phyloP scores from a whole-genome alignment of 2,329 filamentous ascomycete species.

The Hypoxylon sp. region DNA sequence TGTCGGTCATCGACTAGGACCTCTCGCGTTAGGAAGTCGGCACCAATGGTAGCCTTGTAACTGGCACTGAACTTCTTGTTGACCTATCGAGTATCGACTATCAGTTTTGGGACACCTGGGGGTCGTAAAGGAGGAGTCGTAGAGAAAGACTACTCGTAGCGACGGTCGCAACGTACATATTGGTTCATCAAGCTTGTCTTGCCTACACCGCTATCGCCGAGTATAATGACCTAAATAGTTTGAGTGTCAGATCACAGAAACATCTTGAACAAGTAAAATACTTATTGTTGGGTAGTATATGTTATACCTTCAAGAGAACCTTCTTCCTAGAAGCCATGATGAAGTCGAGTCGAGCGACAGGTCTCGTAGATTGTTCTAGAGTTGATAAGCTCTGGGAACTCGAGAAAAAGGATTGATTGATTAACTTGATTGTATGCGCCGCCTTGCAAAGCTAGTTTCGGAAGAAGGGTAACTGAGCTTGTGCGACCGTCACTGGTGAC shows the following conservation, averaged over 20 bases:
- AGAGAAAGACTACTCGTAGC: constrained; percentile 22
- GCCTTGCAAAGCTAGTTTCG: not conserved
- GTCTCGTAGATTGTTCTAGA: constrained; percentile 14
- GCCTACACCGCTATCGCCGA: constrained; percentile 98
- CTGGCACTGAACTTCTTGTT: constrained; percentile 99
- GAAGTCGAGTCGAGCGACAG: constrained; percentile 43
- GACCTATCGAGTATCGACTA: constrained; percentile 74
- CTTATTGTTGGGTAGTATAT: constrained; percentile 22
- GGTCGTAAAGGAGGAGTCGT: constrained; percentile 9
- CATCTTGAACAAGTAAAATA: constrained; percentile 1
- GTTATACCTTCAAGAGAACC: constrained; percentile 85
- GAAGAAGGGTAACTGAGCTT: constrained; percentile 7
- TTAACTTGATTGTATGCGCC: constrained; percentile 10
- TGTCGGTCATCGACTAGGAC: constrained; percentile 96
- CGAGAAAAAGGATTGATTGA: constrained; percentile 13
- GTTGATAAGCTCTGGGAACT: constrained; percentile 1
- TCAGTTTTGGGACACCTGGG: constrained; percentile 29
- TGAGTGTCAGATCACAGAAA: constrained; percentile 20
- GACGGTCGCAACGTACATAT: constrained; percentile 82
- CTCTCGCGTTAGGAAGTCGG: constrained; percentile 98
- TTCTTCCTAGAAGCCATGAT: constrained; percentile 88
- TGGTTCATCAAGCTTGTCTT: constrained; percentile 99
- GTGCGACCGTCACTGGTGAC: constrained; percentile 19
- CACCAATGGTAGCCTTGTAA: constrained; percentile 99
- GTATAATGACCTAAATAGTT: constrained; percentile 87